Evolutionary conservation across 225 moss, liverwort and hornwort species (phyloP).

Genomic region (Bryum argenteum): DNA sequence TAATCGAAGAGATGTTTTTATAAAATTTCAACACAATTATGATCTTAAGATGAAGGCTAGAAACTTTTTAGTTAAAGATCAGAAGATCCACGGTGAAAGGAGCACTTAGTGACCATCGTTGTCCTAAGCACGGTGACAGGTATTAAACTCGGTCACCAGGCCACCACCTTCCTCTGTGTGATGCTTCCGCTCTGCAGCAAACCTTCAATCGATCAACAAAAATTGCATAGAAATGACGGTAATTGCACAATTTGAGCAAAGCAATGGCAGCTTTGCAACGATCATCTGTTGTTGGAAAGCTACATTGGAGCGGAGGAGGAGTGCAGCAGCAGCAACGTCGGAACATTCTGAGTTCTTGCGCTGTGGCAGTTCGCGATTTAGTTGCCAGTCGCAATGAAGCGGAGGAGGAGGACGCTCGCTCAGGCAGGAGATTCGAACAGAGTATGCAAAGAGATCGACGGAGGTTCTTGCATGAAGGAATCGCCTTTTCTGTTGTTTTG

Average conservation of each 20-base stretch:
- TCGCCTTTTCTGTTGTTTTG: constrained; percentile 35
- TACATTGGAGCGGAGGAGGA: constrained; percentile 26
- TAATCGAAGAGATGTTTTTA: too few relatives aligned
- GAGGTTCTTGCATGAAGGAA: constrained; percentile 29
- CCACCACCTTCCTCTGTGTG: neutral
- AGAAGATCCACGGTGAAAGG: neutral
- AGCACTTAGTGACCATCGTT: neutral
- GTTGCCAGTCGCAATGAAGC: neutral
- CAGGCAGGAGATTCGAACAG: constrained; percentile 38
- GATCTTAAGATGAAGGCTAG: too few relatives aligned
- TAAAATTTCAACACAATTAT: too few relatives aligned
- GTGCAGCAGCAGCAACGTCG: neutral
- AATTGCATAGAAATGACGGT: neutral
- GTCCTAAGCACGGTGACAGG: neutral
- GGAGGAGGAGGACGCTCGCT: constrained; percentile 23
- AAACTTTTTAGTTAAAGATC: too few relatives aligned
- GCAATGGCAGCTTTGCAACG: constrained; percentile 37
- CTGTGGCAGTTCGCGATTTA: constrained; percentile 3
- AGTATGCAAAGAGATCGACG: constrained; percentile 38
- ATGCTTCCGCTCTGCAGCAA: neutral
- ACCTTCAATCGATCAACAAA: neutral
- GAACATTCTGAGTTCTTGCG: constrained; percentile 9
- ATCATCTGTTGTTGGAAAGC: constrained; percentile 9
- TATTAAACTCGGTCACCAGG: neutral
- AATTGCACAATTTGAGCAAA: neutral